Percentiles rank a stretch among this genome's conserved stretches.
Conservation (phyloP, 108 stramenopile genomes). For the Schizochytrium sp. region DNA sequence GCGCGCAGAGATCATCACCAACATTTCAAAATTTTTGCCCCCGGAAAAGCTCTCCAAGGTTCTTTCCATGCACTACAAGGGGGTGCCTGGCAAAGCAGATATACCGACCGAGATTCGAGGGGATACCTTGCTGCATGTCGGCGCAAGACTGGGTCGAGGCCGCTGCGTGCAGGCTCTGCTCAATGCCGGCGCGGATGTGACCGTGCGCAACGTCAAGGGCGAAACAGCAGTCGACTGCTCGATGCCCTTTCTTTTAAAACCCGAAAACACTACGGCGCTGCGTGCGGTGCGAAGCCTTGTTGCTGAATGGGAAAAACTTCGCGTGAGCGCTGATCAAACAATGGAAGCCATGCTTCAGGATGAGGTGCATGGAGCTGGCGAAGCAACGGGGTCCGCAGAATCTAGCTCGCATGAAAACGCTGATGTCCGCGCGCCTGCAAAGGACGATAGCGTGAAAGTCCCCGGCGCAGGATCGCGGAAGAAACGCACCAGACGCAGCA, state of each 20-base stretch:
- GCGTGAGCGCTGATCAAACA: background rate
- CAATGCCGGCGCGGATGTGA: background rate
- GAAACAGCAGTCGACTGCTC: background rate
- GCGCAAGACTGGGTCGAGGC: background rate
- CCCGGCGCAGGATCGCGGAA: background rate
- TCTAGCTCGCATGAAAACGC: background rate
- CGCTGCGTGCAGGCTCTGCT: background rate
- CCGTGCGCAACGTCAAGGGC: background rate
- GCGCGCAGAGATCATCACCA: background rate
- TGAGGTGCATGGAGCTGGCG: background rate
- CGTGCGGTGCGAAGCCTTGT: background rate
- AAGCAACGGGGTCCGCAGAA: background rate
- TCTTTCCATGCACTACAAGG: background rate
- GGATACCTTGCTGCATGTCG: background rate
- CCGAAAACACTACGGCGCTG: background rate
- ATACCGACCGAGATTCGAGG: background rate
- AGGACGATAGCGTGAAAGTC: background rate
- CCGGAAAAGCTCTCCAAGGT: background rate
- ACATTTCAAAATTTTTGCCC: background rate
- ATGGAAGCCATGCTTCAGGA: background rate
- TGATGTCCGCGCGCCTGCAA: background rate
- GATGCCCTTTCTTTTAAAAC: background rate
- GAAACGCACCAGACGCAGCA: background rate
- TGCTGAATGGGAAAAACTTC: background rate
- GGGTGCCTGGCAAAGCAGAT: background rate